Percentiles rank a stretch among this genome's conserved stretches.
Evolutionary conservation across 768 basidiomycete species (phyloP).

Genomic region (Hebeloma cylindrosporum): DNA sequence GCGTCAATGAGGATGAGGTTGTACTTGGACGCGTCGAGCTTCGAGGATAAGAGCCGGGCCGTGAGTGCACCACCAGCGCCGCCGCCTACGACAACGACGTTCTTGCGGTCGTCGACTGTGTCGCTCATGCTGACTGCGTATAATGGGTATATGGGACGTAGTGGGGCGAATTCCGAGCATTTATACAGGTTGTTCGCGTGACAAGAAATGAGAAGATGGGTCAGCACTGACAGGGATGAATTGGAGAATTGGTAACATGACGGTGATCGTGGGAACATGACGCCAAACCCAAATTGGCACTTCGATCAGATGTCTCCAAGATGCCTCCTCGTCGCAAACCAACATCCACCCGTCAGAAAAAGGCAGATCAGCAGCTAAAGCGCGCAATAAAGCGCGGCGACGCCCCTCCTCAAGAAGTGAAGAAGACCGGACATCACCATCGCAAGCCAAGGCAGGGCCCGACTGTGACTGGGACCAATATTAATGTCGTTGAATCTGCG

Average conservation of each 20-base stretch:
- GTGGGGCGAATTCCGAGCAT: not conserved
- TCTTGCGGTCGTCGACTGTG: constrained; percentile 22
- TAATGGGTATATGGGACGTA: not conserved
- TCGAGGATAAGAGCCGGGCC: constrained; percentile 43
- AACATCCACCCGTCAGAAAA: constrained; percentile 67
- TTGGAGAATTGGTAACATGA: too few species aligned
- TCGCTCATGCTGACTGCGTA: constrained; percentile 8
- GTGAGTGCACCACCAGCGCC: constrained; percentile 46
- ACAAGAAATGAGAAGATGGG: too few species aligned
- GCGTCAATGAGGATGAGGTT: constrained; percentile 50
- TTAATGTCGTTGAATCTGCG: constrained; percentile 39
- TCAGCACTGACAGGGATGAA: too few species aligned
- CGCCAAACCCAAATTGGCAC: not conserved
- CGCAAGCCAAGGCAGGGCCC: constrained; percentile 32
- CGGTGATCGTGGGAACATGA: too few species aligned
- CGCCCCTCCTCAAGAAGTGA: constrained; percentile 36
- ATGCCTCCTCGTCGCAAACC: constrained; percentile 51
- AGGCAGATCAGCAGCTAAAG: constrained; percentile 71
- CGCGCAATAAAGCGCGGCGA: constrained; percentile 87
- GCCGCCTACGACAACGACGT: constrained; percentile 53
- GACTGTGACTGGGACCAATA: constrained; percentile 31
- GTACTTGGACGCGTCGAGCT: constrained; percentile 44
- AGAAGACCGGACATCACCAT: constrained; percentile 27
- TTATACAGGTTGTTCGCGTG: not conserved
- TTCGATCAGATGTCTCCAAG: constrained; percentile 1